Conservation (phyloP, 2,329 filamentous ascomycete species). For the Fusarium irregulare region DNA sequence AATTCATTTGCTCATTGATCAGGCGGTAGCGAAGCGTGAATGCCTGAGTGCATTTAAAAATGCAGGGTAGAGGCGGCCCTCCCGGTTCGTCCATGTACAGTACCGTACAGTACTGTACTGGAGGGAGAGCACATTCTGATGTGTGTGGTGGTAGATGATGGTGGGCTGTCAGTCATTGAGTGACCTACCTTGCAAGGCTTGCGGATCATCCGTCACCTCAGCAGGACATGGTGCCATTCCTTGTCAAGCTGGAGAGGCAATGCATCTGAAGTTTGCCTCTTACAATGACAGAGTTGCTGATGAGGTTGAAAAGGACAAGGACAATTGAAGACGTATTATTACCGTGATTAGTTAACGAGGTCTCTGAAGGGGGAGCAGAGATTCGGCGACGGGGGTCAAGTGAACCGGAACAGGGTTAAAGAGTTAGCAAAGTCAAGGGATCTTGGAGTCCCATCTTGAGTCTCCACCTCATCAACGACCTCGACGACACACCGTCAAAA, state of each 20-base stretch:
- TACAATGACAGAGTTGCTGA: background rate
- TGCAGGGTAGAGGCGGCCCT: constrained; percentile 27
- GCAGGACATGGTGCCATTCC: constrained; percentile 21
- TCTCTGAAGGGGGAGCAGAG: background rate
- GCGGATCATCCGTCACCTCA: constrained; percentile 27
- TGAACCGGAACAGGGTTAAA: constrained; percentile 11
- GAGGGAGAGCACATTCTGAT: constrained; percentile 6
- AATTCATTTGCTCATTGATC: constrained; percentile 8
- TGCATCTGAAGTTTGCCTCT: background rate
- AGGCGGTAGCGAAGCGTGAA: constrained; percentile 32
- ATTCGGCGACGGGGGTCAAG: constrained; percentile 8
- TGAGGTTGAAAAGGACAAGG: background rate
- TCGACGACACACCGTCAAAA: constrained; percentile 38
- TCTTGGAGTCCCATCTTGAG: constrained; percentile 19
- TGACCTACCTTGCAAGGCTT: constrained; percentile 6
- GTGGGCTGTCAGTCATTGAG: constrained; percentile 30
- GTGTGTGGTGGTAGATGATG: constrained; percentile 15
- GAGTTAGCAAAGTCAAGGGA: constrained; percentile 26
- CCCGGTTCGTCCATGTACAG: constrained; percentile 9
- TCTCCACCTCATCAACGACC: constrained; percentile 32
- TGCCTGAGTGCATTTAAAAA: constrained; percentile 16
- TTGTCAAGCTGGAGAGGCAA: background rate
- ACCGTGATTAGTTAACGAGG: background rate
- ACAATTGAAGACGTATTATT: constrained; percentile 2
- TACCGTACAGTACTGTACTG: background rate